Evolutionary conservation across 2,329 filamentous ascomycete species (phyloP).

Genomic region (Pseudocercospora vitis): DNA sequence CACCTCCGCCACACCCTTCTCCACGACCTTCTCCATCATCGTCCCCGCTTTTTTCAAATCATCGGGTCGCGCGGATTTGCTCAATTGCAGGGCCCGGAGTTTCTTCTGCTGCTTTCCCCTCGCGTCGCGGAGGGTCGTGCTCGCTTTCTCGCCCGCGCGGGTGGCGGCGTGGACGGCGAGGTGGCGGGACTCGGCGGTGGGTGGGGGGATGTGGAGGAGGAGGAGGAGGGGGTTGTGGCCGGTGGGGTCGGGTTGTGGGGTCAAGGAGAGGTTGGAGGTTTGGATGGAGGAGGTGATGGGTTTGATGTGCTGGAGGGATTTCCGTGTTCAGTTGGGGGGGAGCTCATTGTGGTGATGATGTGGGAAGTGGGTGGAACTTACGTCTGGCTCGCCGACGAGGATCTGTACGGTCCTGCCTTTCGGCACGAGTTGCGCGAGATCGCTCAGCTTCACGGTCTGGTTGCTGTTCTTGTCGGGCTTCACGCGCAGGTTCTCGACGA

Average conservation of each 20-base stretch:
- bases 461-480: constrained; percentile 53
- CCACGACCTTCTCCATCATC: constrained; percentile 53
- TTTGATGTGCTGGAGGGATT: constrained; percentile 56
- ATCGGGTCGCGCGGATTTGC: constrained; percentile 47
- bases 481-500: constrained; percentile 63
- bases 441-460: constrained; percentile 56
- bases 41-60: constrained; percentile 51
- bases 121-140: constrained; percentile 45
- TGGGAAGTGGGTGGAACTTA: constrained; percentile 40
- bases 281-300: constrained; percentile 56
- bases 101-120: constrained; percentile 52
- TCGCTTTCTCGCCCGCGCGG: constrained; percentile 46
- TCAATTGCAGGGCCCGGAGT: constrained; percentile 46
- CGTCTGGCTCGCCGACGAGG: constrained; percentile 64
- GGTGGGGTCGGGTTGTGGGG: constrained; percentile 52
- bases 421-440: constrained; percentile 67
- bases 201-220: constrained; percentile 57
- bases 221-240: constrained; percentile 52
- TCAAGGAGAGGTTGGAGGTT: constrained; percentile 51
- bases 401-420: constrained; percentile 63
- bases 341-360: too few species aligned
- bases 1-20: constrained; percentile 49
- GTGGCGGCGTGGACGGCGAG: constrained; percentile 35
- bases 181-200: constrained; percentile 55
- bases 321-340: too few species aligned